Base-by-base conservation (phyloP, 495 filamentous ascomycete genomes). In the Usnea hakonensis region DNA sequence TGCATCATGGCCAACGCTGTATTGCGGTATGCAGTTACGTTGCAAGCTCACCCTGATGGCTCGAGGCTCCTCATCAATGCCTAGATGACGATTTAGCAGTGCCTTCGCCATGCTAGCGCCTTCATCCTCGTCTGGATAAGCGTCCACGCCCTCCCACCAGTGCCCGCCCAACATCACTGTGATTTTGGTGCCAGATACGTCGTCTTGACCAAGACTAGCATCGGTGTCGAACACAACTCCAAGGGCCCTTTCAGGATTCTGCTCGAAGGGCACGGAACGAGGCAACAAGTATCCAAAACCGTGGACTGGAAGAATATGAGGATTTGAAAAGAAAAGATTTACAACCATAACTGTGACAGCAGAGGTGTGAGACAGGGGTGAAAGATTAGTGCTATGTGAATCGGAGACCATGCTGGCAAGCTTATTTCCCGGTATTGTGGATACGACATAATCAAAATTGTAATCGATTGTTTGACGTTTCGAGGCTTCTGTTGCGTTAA, bases 141-240 rank as follows among this genome's bases (percentile, higher is more conserved):
- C 76, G 30, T 80, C 75, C 78, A 78, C 83, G 46, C 72, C 79
- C 65, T 90, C 83, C 93, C 92, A 97, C 77, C 87, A 91, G 75
- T 97, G 93, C 8, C 94, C 94, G 56, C 94, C 94, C 28, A 97
- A 74, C 89, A 99, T 95, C 57, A 97, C 88, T 17, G 93, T 97
- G 36, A 99, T 71, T 70, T 95, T 96, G 19, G 90, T 96, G 36
- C 90, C 90, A 0, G 73, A 71, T 13, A 72, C 77, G 30, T 76
- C 72, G 52, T 85, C 83, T 67, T 83, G 80, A 17, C 74, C 78
- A 55, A 73, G 63, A 19, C 77, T 78, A 53, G 87, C 80, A 54
- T 90, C 83, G 1, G 87, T 89, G 68, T 95, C 92, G 71, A 97
- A 97, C 61, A 97, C 85, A 41, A 97, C 91, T 50, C 94, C 94